These are phyloP conservation scores for Trichosporon ovoides DNA, from an alignment of 1,284 basidiomycete genomes.

Conservation along the genomic window DNA sequence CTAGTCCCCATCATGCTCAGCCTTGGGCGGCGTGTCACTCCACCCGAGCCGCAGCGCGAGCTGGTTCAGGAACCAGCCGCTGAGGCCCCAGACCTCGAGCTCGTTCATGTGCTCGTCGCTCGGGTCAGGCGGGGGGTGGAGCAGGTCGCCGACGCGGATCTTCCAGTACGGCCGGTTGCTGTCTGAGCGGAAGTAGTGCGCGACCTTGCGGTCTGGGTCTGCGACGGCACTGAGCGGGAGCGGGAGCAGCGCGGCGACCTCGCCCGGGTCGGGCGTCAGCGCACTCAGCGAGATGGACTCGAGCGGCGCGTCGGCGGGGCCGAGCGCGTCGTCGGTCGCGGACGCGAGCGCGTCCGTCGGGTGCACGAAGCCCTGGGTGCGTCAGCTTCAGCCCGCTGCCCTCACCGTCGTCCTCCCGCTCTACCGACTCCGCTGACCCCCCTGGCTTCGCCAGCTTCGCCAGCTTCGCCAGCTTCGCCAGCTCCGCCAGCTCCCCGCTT, in stretches of 20 bases:
- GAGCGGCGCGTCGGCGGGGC: slow-evolving; percentile 15
- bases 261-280: slow-evolving; percentile 27
- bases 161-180: slow-evolving; percentile 35
- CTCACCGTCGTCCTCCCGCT: slow-evolving; percentile 8
- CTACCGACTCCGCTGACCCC: too few species aligned
- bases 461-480: too few species aligned
- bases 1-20: background rate
- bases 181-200: slow-evolving; percentile 39
- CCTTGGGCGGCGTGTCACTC: slow-evolving; percentile 22
- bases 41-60: slow-evolving; percentile 33
- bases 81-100: slow-evolving; percentile 44
- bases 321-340: slow-evolving; percentile 8
- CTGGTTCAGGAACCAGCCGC: slow-evolving; percentile 41
- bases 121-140: slow-evolving; percentile 12
- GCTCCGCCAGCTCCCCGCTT: background rate
- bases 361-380: slow-evolving; percentile 30
- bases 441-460: too few species aligned
- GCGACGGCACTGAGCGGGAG: slow-evolving; percentile 30
- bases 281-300: slow-evolving; percentile 25
- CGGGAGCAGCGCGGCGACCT: slow-evolving; percentile 37
- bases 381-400: too few species aligned
- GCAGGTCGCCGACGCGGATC: slow-evolving; percentile 30
- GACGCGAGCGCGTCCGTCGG: slow-evolving; percentile 7
- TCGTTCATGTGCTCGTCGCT: slow-evolving; percentile 9
- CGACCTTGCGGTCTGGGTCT: slow-evolving; percentile 18